Percentiles rank a stretch among this genome's conserved stretches.
These are phyloP conservation scores for Crithidia bombi DNA, from an alignment of 208 protist species.

Conservation along the genomic window DNA sequence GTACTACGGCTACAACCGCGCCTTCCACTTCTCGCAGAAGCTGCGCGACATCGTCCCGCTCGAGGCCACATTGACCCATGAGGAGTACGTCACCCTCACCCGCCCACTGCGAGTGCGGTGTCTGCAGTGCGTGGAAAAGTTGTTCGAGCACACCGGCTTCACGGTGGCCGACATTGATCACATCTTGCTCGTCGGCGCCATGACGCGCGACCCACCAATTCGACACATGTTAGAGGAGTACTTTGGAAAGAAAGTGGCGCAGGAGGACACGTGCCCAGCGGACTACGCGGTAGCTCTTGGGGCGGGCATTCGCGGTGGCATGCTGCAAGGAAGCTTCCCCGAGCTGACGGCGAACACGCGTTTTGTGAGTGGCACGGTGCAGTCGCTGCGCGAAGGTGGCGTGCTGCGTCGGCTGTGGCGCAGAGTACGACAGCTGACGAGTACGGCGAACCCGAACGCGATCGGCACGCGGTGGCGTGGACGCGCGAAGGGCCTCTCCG, in stretches of 20 bases:
- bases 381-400: slow-evolving; percentile 64
- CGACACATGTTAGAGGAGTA: slow-evolving; percentile 84
- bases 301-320: slow-evolving; percentile 76
- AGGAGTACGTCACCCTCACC: slow-evolving; percentile 86
- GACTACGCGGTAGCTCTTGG: slow-evolving; percentile 92
- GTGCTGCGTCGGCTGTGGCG: slow-evolving; percentile 45
- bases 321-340: slow-evolving; percentile 85
- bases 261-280: slow-evolving; percentile 76
- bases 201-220: slow-evolving; percentile 92
- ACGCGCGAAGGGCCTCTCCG: slow-evolving; percentile 67
- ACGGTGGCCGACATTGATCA: slow-evolving; percentile 75
- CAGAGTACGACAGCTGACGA: slow-evolving; percentile 15
- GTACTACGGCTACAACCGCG: slow-evolving; percentile 88
- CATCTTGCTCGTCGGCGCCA: slow-evolving; percentile 89
- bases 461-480: slow-evolving; percentile 90
- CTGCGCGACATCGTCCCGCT: slow-evolving; percentile 87
- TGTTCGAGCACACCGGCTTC: slow-evolving; percentile 74
- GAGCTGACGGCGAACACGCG: slow-evolving; percentile 77
- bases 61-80: slow-evolving; percentile 83
- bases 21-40: slow-evolving; percentile 88
- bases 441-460: slow-evolving; percentile 79
- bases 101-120: slow-evolving; percentile 82
- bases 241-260: slow-evolving; percentile 67
- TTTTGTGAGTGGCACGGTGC: slow-evolving; percentile 83
- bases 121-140: slow-evolving; percentile 74